Conservation (phyloP, 495 filamentous ascomycete genomes). For the Annulohypoxylon nitens region DNA sequence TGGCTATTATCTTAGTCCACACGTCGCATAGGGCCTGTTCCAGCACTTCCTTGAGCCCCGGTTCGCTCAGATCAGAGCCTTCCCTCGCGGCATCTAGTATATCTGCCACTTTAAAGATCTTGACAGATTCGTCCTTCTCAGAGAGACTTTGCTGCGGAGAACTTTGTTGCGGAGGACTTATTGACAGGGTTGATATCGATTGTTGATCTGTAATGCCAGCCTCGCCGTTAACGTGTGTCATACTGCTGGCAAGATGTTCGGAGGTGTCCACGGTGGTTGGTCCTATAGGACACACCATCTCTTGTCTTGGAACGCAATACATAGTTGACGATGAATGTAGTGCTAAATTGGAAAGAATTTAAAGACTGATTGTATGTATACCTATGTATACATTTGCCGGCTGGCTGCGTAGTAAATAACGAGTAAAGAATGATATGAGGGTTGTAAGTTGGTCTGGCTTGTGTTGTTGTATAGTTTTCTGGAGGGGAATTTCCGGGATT, state of each 20-base stretch:
- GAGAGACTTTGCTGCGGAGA: not conserved
- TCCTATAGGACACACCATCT: no score
- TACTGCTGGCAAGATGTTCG: not conserved
- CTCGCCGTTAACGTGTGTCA: not conserved
- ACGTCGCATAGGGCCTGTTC: slow-evolving; percentile 68
- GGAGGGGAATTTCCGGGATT: not conserved
- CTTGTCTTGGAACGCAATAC: no score
- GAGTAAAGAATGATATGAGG: no score
- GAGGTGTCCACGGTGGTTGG: not conserved
- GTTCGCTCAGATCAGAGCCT: slow-evolving; percentile 68
- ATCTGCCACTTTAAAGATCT: slow-evolving; percentile 51
- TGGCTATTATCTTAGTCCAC: slow-evolving; percentile 72
- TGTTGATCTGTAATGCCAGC: not conserved
- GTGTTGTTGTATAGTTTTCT: no score
- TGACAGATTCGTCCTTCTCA: not conserved
- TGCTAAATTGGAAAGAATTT: not conserved
- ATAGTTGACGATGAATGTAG: not conserved
- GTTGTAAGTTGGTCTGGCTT: no score
- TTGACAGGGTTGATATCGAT: not conserved
- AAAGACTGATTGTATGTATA: no score
- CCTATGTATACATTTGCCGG: no score
- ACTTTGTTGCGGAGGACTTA: not conserved
- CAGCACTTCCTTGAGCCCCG: slow-evolving; percentile 65
- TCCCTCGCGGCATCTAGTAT: slow-evolving; percentile 78
- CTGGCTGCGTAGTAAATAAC: no score